Evolutionary conservation across 148 eudicot genomes (phyloP).

Genomic region (Vaccinium darrowii): DNA sequence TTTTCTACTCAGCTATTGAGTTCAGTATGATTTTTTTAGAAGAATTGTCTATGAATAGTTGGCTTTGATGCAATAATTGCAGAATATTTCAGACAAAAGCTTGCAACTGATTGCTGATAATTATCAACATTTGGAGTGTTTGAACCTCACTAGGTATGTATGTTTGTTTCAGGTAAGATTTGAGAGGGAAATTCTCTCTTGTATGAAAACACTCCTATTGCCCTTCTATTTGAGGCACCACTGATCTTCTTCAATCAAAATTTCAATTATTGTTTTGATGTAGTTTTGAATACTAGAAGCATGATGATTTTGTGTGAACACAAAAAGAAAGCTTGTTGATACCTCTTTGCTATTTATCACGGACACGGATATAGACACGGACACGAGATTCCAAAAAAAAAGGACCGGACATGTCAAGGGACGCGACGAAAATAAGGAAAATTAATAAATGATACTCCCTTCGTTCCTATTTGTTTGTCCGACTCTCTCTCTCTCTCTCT

Average conservation of each 20-base stretch:
- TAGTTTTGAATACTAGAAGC: not conserved
- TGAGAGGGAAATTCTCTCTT: not conserved
- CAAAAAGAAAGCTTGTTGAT: constrained; percentile 4
- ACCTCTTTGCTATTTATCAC: not conserved
- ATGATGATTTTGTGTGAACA: not conserved
- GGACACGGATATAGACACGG: too few relatives aligned
- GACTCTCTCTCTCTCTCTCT: too few relatives aligned
- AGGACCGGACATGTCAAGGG: too few relatives aligned
- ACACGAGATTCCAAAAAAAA: too few relatives aligned
- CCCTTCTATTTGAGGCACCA: not conserved
- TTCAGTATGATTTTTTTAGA: not conserved
- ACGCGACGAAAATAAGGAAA: too few relatives aligned
- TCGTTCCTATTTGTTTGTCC: too few relatives aligned
- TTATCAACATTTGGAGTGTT: constrained; percentile 51
- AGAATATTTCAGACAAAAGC: constrained; percentile 78
- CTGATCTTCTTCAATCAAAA: not conserved
- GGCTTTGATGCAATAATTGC: constrained; percentile 22
- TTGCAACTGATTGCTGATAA: constrained; percentile 64
- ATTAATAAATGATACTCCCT: too few relatives aligned
- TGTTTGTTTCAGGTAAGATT: not conserved
- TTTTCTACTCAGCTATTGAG: not conserved
- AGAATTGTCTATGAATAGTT: not conserved
- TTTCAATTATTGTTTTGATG: not conserved
- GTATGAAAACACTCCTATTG: not conserved
- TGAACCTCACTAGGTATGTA: constrained; percentile 82